Percentiles rank a stretch among this genome's conserved stretches.
Evolutionary conservation across 169 alveolate species (phyloP).

Genomic region (Plasmodium gallinaceum): DNA sequence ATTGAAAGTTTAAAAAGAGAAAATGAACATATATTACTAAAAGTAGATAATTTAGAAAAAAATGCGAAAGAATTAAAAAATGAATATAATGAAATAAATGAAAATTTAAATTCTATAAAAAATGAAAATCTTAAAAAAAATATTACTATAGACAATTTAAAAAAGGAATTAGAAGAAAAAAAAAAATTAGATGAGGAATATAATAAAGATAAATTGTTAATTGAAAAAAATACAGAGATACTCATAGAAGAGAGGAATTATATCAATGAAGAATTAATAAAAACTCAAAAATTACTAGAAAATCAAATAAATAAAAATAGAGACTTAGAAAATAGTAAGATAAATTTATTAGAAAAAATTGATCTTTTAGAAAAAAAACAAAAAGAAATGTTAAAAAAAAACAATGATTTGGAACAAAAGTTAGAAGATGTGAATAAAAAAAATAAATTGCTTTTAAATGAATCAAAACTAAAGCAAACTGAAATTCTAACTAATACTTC

Average conservation of each 20-base stretch:
- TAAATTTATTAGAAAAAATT: conserved; percentile 41
- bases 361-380: conserved; percentile 70
- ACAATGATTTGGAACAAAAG: conserved; percentile 39
- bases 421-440: conserved; percentile 49
- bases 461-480: conserved; percentile 31
- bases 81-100: conserved; percentile 54
- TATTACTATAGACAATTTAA: conserved; percentile 45
- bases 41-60: conserved; percentile 61
- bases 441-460: conserved; percentile 45
- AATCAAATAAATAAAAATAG: conserved; percentile 63
- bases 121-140: conserved; percentile 65
- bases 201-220: conserved; percentile 58
- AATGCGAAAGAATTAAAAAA: conserved; percentile 68
- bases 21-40: conserved; percentile 64
- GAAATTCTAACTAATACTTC: conserved; percentile 31
- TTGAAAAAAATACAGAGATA: conserved; percentile 61
- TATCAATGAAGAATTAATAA: conserved; percentile 62
- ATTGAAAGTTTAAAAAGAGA: conserved; percentile 66
- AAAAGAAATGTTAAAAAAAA: conserved; percentile 56
- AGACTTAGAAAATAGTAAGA: conserved; percentile 35
- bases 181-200: conserved; percentile 54
- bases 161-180: conserved; percentile 48
- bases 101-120: conserved; percentile 28
- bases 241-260: conserved; percentile 57
- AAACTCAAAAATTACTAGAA: conserved; percentile 63